Percentiles rank a stretch among this genome's conserved stretches.
These are phyloP conservation scores for Aspergillus niger DNA, from an alignment of 2,329 filamentous ascomycete genomes.

Conservation along the genomic window DNA sequence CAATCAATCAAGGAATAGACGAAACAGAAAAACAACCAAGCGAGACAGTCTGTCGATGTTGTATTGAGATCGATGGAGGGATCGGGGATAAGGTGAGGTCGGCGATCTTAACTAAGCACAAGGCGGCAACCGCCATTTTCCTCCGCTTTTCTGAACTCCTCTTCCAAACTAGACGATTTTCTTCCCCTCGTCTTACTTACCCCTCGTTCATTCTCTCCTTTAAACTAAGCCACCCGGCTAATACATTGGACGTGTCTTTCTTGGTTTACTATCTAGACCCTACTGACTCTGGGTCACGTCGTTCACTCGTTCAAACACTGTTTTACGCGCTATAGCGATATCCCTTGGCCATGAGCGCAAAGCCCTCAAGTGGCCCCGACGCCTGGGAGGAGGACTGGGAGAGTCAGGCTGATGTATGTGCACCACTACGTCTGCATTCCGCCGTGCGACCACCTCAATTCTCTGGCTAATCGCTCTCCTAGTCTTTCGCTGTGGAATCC, in stretches of 20 bases:
- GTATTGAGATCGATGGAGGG: neutral
- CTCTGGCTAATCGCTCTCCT: constrained; percentile 7
- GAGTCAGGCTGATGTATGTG: constrained; percentile 67
- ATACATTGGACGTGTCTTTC: neutral
- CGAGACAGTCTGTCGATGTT: neutral
- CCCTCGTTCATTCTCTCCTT: constrained; percentile 10
- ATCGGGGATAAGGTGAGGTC: constrained; percentile 4
- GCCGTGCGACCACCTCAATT: neutral
- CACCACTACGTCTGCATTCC: neutral
- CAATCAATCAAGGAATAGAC: too few relatives aligned
- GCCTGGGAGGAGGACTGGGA: constrained; percentile 97
- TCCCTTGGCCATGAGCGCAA: constrained; percentile 40
- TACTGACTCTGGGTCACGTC: neutral
- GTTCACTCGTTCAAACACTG: neutral
- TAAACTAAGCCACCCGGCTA: neutral
- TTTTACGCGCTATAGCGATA: neutral
- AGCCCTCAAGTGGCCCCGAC: constrained; percentile 60
- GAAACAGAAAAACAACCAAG: too few relatives aligned
- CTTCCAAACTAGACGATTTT: neutral
- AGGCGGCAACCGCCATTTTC: constrained; percentile 6
- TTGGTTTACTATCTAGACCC: constrained; percentile 1
- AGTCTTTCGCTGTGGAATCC: constrained; percentile 44
- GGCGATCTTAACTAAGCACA: constrained; percentile 18
- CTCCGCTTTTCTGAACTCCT: constrained; percentile 1
- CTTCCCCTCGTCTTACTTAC: constrained; percentile 3